phyloP scores from a whole-genome alignment of 2,329 filamentous ascomycete species.

The Bipolaris victoriae region DNA sequence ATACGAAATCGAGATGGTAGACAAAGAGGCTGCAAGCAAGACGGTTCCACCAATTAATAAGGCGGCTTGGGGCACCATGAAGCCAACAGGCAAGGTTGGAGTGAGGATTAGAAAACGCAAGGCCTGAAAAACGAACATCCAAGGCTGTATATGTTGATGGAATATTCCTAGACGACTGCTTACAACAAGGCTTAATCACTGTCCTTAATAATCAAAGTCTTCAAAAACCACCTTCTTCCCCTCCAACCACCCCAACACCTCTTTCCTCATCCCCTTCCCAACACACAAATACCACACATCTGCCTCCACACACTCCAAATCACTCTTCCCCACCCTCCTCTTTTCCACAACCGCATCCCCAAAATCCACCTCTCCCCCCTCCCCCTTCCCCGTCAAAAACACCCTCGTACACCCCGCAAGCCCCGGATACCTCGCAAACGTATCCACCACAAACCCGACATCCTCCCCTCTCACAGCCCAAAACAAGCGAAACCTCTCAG shows the following conservation, averaged over 20 bases:
- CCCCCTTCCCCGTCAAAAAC: constrained; percentile 65
- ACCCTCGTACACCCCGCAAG: constrained; percentile 62
- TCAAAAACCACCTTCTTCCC: constrained; percentile 57
- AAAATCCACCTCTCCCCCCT: constrained; percentile 14
- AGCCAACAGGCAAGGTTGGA: constrained; percentile 6
- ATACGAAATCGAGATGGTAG: constrained; percentile 11
- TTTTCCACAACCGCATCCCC: constrained; percentile 49
- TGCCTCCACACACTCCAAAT: constrained; percentile 48
- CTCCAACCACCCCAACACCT: constrained; percentile 57
- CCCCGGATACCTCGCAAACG: constrained; percentile 59
- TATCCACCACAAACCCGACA: constrained; percentile 65
- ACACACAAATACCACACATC: constrained; percentile 67
- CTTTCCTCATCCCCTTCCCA: constrained; percentile 56
- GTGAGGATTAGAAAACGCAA: constrained; percentile 11
- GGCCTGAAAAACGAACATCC: not conserved
- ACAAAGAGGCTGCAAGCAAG: not conserved
- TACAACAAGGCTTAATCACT: too few relatives aligned
- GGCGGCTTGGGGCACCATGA: constrained; percentile 13
- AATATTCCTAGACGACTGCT: not conserved
- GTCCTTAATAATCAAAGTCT: constrained; percentile 54
- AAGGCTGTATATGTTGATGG: not conserved
- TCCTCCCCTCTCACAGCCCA: constrained; percentile 73
- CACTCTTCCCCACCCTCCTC: constrained; percentile 56
- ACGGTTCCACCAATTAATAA: not conserved
- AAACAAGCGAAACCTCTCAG: constrained; percentile 60